Evolutionary conservation across 202 grass and related monocot genomes (phyloP), one percentile per base, ranked within the genome.

Genomic region (Setaria italica): DNA sequence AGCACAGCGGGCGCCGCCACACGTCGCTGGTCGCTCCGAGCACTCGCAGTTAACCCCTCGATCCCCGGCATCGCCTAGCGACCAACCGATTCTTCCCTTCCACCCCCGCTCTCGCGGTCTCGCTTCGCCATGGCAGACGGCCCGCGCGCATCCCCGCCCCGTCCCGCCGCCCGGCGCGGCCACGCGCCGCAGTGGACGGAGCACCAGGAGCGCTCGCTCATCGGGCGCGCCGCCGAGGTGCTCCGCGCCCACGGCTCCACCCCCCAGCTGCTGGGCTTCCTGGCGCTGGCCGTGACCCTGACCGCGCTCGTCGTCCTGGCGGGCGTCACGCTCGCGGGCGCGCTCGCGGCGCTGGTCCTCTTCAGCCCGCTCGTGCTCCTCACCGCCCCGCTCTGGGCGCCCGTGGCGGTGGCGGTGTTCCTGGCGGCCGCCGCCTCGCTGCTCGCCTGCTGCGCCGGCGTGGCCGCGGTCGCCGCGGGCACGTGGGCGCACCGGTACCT

Each of bases 401-500:
- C 92, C 2, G 54, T 85, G 12, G 85, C 30, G 0, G 19, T 47
- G 0, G 73, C 43, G 56, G 54, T 81, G 43, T 82, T 89, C 70
- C 46, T 86, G 5, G 6, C 83, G 29, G 78, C 14, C 19, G 82
- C 75, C 19, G 87, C 74, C 0, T 64, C 87, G 68, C 80, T 97
- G 34, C 72, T 81, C 42, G 64, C 67, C 49, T 93, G 79, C 79
- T 86, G 85, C 53, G 72, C 82, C 62, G 60, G 62, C 53, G 87
- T 85, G 59, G 87, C 69, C 0, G 72, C 75, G 16, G 21, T 87
- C 13, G 92, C 89, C 3, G 85, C 85, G 15, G 82, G 67, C 62
- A 88, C 87, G 60, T 97, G 92, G 95, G 82, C 87, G 68, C 88
- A 93, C 85, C 53, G 84, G 39, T 87, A 87, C 68, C 60, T 91